Evolutionary conservation across 176 grass and related monocot species (phyloP).

Genomic region (Phragmites australis): DNA sequence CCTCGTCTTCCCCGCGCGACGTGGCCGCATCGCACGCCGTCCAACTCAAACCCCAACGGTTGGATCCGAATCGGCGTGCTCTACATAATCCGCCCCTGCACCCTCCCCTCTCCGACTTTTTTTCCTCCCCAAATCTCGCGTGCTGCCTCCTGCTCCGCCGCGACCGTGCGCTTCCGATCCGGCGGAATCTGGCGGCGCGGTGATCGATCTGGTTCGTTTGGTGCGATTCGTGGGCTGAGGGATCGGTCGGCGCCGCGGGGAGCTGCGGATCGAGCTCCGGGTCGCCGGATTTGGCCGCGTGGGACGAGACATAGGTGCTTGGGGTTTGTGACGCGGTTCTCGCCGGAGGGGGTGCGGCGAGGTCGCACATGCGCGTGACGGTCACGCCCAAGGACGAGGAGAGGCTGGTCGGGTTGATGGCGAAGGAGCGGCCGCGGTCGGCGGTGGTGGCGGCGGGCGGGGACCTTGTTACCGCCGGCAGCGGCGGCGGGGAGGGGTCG

Average conservation of each 20-base stretch:
- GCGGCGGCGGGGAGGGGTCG: constrained; percentile 41
- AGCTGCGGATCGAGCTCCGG: constrained; percentile 18
- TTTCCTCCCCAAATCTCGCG: constrained; percentile 20
- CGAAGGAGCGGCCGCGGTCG: constrained; percentile 56
- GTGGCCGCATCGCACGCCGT: constrained; percentile 34
- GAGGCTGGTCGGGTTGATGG: constrained; percentile 49
- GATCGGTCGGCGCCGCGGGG: not conserved
- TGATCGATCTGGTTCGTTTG: not conserved
- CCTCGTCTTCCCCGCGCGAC: not conserved
- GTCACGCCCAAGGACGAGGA: constrained; percentile 51
- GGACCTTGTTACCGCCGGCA: constrained; percentile 21
- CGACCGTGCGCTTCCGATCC: constrained; percentile 29
- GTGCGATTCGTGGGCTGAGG: not conserved
- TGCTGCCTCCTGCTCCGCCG: not conserved
- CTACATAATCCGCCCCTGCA: not conserved
- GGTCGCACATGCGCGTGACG: constrained; percentile 45
- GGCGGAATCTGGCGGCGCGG: not conserved
- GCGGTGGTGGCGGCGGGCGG: constrained; percentile 51
- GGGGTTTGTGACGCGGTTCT: not conserved
- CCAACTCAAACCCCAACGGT: constrained; percentile 41
- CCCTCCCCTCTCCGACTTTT: not conserved
- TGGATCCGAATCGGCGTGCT: constrained; percentile 14
- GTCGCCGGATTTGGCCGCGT: constrained; percentile 25
- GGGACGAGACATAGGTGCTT: constrained; percentile 33
- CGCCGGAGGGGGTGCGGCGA: not conserved